Percentiles rank a stretch among this genome's conserved stretches.
These are phyloP conservation scores for Telopea speciosissima DNA, from an alignment of 177 flowering plant species.

Conservation along the genomic window DNA sequence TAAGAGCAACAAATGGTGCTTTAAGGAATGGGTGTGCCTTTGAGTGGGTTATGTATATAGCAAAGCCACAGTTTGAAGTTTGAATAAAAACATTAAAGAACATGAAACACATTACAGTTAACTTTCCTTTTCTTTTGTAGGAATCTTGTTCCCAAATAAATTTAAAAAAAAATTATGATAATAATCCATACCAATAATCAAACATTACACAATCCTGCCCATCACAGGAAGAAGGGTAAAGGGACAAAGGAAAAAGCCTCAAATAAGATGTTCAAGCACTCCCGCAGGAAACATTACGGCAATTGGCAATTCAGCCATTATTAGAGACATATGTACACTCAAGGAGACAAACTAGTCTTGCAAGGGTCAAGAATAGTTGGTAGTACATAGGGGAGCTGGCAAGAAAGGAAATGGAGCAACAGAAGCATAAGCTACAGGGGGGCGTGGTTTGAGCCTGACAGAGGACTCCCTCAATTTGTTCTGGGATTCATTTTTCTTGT, in stretches of 20 bases:
- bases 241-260: background rate
- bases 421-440: constrained; percentile 84
- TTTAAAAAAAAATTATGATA: background rate
- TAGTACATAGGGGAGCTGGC: constrained; percentile 61
- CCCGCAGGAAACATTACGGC: background rate
- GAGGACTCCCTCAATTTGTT: constrained; percentile 8
- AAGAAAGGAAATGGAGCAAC: constrained; percentile 85
- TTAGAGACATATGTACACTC: background rate
- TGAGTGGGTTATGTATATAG: no score
- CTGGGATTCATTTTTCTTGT: constrained; percentile 8
- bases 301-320: background rate
- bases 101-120: background rate
- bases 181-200: background rate
- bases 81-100: background rate
- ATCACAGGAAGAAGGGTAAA: background rate
- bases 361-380: constrained; percentile 14
- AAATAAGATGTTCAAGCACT: background rate
- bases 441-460: constrained; percentile 23
- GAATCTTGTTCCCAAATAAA: background rate
- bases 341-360: background rate
- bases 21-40: no score
- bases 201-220: background rate
- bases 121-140: no score
- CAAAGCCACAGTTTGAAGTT: no score
- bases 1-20: no score